These are phyloP conservation scores for Rhizoclosmatium hyalinum DNA, from an alignment of 371 early-diverging fungal genomes.

Conservation along the genomic window DNA sequence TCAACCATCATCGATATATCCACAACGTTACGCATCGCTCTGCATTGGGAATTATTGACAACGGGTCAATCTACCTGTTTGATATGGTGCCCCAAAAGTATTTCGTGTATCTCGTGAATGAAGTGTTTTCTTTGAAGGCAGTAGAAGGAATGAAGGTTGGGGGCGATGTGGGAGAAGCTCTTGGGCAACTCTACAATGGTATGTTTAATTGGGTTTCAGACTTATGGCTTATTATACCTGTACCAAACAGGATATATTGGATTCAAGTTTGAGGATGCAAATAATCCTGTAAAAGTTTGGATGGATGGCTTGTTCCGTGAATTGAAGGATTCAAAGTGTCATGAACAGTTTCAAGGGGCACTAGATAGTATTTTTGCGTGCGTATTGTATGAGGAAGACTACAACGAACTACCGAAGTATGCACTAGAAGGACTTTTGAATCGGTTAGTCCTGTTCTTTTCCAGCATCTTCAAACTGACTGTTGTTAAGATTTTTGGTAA, in stretches of 20 bases:
- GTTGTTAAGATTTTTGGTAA: conserved; percentile 9
- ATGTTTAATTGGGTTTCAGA: no score
- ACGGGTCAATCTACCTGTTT: conserved; percentile 11
- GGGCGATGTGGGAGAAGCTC: neutral
- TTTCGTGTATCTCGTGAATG: conserved; percentile 7
- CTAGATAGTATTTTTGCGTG: neutral
- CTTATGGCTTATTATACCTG: no score
- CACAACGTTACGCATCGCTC: neutral
- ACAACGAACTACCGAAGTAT: neutral
- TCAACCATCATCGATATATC: conserved; percentile 18
- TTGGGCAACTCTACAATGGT: neutral
- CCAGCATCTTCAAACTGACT: neutral
- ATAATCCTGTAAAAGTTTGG: neutral
- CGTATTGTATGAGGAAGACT: conserved; percentile 6
- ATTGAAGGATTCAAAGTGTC: conserved; percentile 5
- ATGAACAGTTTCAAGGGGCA: conserved; percentile 19
- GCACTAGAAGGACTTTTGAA: neutral
- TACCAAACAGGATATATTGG: neutral
- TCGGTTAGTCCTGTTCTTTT: neutral
- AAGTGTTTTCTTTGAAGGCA: conserved; percentile 1
- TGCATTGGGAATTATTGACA: conserved; percentile 8
- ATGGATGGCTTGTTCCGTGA: neutral
- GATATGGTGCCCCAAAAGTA: conserved; percentile 19
- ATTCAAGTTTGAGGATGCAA: neutral
- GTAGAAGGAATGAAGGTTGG: neutral